phyloP scores from a whole-genome alignment of 2,329 filamentous ascomycete genomes.

The Zarea fungicola region DNA sequence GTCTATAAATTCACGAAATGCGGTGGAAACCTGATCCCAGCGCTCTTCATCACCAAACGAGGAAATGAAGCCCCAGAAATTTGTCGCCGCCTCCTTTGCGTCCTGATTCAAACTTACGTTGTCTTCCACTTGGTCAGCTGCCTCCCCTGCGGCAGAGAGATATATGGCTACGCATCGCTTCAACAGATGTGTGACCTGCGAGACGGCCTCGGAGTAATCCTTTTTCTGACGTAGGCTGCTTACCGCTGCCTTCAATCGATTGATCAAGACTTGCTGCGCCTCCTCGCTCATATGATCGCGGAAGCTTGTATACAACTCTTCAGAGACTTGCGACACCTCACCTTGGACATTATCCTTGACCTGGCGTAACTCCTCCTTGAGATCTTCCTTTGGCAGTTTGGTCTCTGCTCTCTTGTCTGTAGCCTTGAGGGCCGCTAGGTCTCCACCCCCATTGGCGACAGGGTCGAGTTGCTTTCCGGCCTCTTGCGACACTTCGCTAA shows the following conservation, averaged over 20 bases:
- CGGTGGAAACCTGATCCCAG: slow-evolving; percentile 69
- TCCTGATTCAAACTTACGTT: slow-evolving; percentile 70
- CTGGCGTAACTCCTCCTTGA: slow-evolving; percentile 52
- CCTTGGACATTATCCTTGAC: slow-evolving; percentile 50
- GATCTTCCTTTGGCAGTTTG: slow-evolving; percentile 55
- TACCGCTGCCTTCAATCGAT: slow-evolving; percentile 72
- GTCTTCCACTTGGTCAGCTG: slow-evolving; percentile 60
- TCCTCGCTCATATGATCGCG: slow-evolving; percentile 67
- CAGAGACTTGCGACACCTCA: slow-evolving; percentile 46
- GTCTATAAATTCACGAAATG: slow-evolving; percentile 64
- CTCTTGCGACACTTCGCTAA: slow-evolving; percentile 70
- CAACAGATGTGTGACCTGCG: slow-evolving; percentile 68
- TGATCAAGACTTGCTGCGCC: slow-evolving; percentile 66
- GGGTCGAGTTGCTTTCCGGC: slow-evolving; percentile 70
- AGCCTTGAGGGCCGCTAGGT: slow-evolving; percentile 19
- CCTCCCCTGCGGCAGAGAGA: slow-evolving; percentile 64
- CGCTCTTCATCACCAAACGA: slow-evolving; percentile 70
- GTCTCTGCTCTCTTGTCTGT: slow-evolving; percentile 15
- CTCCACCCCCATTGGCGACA: slow-evolving; percentile 17
- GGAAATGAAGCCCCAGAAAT: slow-evolving; percentile 75
- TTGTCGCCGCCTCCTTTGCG: slow-evolving; percentile 67
- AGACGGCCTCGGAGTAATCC: slow-evolving; percentile 84
- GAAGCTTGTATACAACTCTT: slow-evolving; percentile 64
- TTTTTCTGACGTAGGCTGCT: slow-evolving; percentile 66
- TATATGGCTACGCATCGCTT: slow-evolving; percentile 75